Percentiles rank a stretch among this genome's conserved stretches.
Conservation (phyloP, 2,329 filamentous ascomycete genomes). For the Alternaria triticimaculans region DNA sequence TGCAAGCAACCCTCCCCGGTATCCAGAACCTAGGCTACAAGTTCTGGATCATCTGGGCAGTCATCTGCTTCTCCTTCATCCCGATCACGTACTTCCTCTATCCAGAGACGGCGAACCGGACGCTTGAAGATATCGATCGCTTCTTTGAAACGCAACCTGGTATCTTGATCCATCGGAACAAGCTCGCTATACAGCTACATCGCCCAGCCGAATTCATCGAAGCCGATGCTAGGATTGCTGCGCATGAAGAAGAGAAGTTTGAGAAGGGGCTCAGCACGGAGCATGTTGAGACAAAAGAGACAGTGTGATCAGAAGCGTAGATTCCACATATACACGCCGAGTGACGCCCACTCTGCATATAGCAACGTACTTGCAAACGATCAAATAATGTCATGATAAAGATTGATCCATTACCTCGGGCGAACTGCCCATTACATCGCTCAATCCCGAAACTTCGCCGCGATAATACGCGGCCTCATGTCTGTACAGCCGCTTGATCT, state of each 20-base stretch:
- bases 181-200: constrained; percentile 55
- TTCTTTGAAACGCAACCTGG: constrained; percentile 46
- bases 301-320: constrained; percentile 19
- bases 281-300: constrained; percentile 34
- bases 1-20: constrained; percentile 43
- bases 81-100: constrained; percentile 61
- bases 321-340: fast-evolving
- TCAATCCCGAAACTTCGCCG: background rate
- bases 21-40: constrained; percentile 57
- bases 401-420: background rate
- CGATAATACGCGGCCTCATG: background rate
- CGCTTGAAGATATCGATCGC: constrained; percentile 59
- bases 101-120: constrained; percentile 57
- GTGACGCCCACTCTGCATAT: background rate
- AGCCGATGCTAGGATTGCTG: constrained; percentile 51
- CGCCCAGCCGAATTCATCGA: constrained; percentile 58
- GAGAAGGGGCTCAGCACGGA: constrained; percentile 22
- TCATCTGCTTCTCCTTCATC: constrained; percentile 61
- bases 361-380: background rate
- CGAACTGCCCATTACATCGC: background rate
- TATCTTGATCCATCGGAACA: constrained; percentile 57
- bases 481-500: background rate
- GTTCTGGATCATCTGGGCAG: constrained; percentile 63
- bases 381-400: background rate
- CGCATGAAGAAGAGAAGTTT: constrained; percentile 14